Evolutionary conservation across 108 stramenopile genomes (phyloP).

Genomic region (Discostella pseudostelligera): DNA sequence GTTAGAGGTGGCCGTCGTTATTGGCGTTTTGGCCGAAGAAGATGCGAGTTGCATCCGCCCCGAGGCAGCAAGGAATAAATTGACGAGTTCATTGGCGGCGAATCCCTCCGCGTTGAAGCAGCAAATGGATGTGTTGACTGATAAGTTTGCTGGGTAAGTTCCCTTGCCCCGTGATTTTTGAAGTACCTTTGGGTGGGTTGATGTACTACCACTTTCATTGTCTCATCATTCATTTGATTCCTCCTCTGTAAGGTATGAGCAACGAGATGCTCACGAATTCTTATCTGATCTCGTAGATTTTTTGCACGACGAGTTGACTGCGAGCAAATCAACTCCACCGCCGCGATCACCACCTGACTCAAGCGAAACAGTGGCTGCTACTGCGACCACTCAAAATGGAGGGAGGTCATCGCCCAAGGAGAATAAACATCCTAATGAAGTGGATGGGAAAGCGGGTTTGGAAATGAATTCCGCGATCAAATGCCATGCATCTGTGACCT

Average conservation of each 20-base stretch:
- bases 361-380: neutral
- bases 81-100: slow-evolving; percentile 11
- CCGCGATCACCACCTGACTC: neutral
- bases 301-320: slow-evolving; percentile 68
- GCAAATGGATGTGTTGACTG: slow-evolving; percentile 61
- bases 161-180: too few relatives aligned
- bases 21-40: slow-evolving; percentile 30
- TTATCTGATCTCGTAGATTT: slow-evolving; percentile 64
- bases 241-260: slow-evolving; percentile 28
- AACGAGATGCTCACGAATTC: slow-evolving; percentile 86
- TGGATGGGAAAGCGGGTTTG: neutral
- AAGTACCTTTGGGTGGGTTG: too few relatives aligned
- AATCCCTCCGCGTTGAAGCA: slow-evolving; percentile 56
- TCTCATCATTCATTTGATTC: neutral
- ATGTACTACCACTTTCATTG: neutral
- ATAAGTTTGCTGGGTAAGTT: slow-evolving; percentile 58
- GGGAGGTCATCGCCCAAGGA: slow-evolving; percentile 12
- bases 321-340: neutral
- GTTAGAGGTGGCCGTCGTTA: slow-evolving; percentile 37
- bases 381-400: neutral
- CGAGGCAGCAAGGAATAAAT: slow-evolving; percentile 17
- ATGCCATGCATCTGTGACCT: slow-evolving; percentile 2
- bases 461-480: slow-evolving; percentile 2
- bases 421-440: slow-evolving; percentile 9
- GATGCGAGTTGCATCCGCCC: slow-evolving; percentile 5